Evolutionary conservation across 2,329 filamentous ascomycete species (phyloP), one percentile per base, ranked within the genome.

Genomic region (Phoma sp.): DNA sequence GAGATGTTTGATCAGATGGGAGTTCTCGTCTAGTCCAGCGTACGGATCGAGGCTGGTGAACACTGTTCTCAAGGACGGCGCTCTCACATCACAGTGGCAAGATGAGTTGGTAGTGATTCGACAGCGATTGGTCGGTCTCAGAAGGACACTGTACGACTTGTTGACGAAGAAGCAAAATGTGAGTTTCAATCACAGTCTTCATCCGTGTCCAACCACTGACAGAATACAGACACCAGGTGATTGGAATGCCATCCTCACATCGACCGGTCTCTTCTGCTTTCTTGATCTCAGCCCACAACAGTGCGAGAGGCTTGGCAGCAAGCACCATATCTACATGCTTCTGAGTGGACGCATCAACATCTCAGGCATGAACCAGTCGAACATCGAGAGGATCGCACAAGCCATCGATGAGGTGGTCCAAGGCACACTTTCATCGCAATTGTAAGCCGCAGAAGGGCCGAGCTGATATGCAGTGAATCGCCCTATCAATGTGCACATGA

Each of bases 11-110:
- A 65, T 72, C 31, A 57, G 70, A 8, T 65, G 60, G 52, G 69
- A 72, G 50, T 71, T 64, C 19, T 71, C 68, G 2, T 68, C 67
- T 1, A 64, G 67, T 21, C 71, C 69, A 33, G 66, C 64, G 8
- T 72, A 67, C 46, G 69, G 68, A 1, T 48, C 68, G 21, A 56
- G 65, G 19, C 33, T 72, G 27, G 69, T 66, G 27, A 63, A 56
- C n/a, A 64, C 57, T 9, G 58, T 70, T 19, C 49, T 70, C 9
- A 43, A 40, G 32, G 53, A 60, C 35, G 35, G 44, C 19, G 22
- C 51, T 33, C 49, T 62, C 35, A 52, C 41, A 25, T 43, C 48
- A 6, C 46, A 58, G 36, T 66, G 61, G 61, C 52, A 60, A 7
- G 48, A 58, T 2, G 60, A 65, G 33, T 29, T 63, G 33, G 49